Evolutionary conservation across 441 rosid species (phyloP), one percentile per base, ranked within the genome.

Genomic region (California macrophylla): DNA sequence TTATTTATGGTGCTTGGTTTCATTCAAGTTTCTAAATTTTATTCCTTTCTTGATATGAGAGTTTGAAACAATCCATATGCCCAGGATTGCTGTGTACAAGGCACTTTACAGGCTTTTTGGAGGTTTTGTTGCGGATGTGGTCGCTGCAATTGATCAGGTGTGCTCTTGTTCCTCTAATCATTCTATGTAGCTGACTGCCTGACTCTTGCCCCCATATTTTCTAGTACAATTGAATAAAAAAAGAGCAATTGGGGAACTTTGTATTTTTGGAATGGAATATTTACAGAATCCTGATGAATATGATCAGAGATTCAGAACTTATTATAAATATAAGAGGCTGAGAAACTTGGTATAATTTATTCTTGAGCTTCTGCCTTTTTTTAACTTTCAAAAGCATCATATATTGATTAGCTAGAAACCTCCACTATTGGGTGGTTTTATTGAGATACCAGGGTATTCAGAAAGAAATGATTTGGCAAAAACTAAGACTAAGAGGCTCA

Each of bases 141-240:
- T 94, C 26, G 99, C 99, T 76, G 98, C 99, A 65, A 94, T 94
- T 81, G 98, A 94, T 82, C 96, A 87, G 94, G 99, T 90, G 52
- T 42, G 73, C 61, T 54, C 2, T 75, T 64, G 25, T 62, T 42
- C 26, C 30, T 28, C 30, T 1, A 28, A 28, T 28, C 30, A 3
- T 28, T 28, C 38, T 34, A 6, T 34, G 38, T 34, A 34, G 9
- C 9, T 0, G 8, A 6, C 38, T 34, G 4, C 0, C 9, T 0
- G 8, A 6, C 38, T 34, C 8, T 34, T 34, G 9, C 8, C 38
- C 9, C 38, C 6, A 0, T 0, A 0, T 3, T 34, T 34, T 34
- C 6, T 34, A 34, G 8, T 6, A 3, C 38, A 2, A 34, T 0
- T 4, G 9, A 34, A 6, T n/a, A 34, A 6, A 6, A 34, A 34